Conservation (phyloP, 192 early-diverging fungal species). For the Ambispora gerdemannii region DNA sequence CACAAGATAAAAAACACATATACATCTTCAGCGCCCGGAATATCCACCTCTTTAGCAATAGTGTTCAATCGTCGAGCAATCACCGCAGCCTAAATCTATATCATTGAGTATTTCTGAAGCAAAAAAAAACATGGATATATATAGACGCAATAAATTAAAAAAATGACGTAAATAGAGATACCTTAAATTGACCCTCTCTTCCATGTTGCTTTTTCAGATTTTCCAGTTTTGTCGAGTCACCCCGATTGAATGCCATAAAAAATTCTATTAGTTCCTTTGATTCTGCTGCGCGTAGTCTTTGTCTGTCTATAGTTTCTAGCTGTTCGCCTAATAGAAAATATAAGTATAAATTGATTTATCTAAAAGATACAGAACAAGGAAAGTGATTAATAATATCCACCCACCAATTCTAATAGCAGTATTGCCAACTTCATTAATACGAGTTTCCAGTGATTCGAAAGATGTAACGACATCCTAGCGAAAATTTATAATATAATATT, state of each 20-base stretch:
- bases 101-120: neutral
- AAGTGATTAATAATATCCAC: conserved; percentile 9
- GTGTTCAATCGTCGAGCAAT: conserved; percentile 81
- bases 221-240: conserved; percentile 70
- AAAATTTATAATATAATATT: neutral
- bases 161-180: conserved; percentile 12
- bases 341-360: neutral
- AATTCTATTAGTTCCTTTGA: conserved; percentile 89
- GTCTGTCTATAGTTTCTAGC: conserved; percentile 92
- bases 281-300: conserved; percentile 81
- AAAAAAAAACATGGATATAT: neutral
- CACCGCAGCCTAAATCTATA: conserved; percentile 65
- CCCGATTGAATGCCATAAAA: conserved; percentile 88
- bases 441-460: conserved; percentile 82
- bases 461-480: conserved; percentile 78
- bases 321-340: conserved; percentile 71
- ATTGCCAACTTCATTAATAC: conserved; percentile 89
- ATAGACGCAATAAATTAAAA: neutral
- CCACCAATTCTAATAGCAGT: conserved; percentile 92
- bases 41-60: conserved; percentile 79
- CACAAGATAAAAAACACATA: conserved; percentile 1
- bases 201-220: conserved; percentile 65
- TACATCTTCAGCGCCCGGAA: conserved; percentile 64
- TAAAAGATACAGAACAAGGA: neutral
- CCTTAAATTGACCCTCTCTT: conserved; percentile 81